Conservation (phyloP, 106 monocot species). For the Platanthera zijinensis region DNA sequence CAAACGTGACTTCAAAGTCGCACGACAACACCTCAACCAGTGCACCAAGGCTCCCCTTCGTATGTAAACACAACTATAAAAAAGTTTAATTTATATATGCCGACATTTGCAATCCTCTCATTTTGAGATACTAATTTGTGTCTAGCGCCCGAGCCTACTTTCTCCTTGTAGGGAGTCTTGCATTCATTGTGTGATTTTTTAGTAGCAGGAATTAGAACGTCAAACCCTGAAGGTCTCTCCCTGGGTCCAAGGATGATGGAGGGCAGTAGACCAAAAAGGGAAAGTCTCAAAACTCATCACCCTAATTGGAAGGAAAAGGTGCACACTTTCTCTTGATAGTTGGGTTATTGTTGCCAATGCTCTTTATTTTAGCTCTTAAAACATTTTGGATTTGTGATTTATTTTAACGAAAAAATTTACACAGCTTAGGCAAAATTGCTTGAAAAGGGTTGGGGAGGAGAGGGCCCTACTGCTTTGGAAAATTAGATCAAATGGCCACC, state of each 20-base stretch:
- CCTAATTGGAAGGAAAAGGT: conserved; percentile 67
- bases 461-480: conserved; percentile 68
- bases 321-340: neutral
- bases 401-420: neutral
- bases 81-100: too few relatives aligned
- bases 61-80: too few relatives aligned
- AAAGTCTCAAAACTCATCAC: conserved; percentile 32
- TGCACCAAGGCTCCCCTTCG: too few relatives aligned
- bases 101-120: too few relatives aligned
- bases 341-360: neutral
- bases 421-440: conserved; percentile 81
- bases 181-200: too few relatives aligned
- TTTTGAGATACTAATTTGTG: too few relatives aligned
- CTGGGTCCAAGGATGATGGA: conserved; percentile 18
- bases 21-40: too few relatives aligned
- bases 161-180: too few relatives aligned
- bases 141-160: too few relatives aligned
- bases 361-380: neutral
- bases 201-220: neutral
- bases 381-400: neutral
- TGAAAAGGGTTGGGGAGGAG: conserved; percentile 62
- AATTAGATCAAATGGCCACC: conserved; percentile 33
- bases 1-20: too few relatives aligned
- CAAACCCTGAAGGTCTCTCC: neutral
- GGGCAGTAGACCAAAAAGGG: conserved; percentile 26